phyloP scores from a whole-genome alignment of 148 eudicot genomes.

The Camellia lanceoleosa region DNA sequence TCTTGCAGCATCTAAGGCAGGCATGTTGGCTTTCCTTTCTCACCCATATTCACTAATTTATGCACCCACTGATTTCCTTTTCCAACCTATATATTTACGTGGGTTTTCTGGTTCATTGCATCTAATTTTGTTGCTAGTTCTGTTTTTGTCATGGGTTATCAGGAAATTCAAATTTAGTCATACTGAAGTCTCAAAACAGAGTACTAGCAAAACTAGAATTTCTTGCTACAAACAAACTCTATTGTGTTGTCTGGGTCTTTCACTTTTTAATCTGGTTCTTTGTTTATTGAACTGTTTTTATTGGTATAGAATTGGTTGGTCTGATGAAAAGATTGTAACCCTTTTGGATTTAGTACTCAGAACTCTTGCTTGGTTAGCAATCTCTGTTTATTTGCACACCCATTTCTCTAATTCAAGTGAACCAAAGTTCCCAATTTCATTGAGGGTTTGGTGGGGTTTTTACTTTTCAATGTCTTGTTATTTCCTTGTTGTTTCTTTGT shows the following conservation, averaged over 20 bases:
- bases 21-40: slow-evolving; percentile 3
- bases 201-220: slow-evolving; percentile 14
- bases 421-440: slow-evolving; percentile 42
- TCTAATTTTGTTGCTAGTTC: slow-evolving; percentile 1
- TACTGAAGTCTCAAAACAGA: slow-evolving; percentile 26
- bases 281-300: slow-evolving; percentile 40
- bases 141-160: background rate
- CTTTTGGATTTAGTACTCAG: slow-evolving; percentile 44
- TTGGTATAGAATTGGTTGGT: slow-evolving; percentile 59
- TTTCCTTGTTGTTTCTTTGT: slow-evolving; percentile 36
- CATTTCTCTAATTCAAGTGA: slow-evolving; percentile 26
- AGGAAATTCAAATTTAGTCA: slow-evolving; percentile 3
- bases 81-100: slow-evolving; percentile 3
- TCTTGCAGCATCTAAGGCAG: background rate
- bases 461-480: slow-evolving; percentile 52
- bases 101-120: slow-evolving; percentile 17
- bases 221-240: slow-evolving; percentile 32
- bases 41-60: background rate
- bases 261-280: slow-evolving; percentile 37
- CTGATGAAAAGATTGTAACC: slow-evolving; percentile 39
- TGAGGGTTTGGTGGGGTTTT: slow-evolving; percentile 71
- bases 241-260: slow-evolving; percentile 34
- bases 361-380: slow-evolving; percentile 38
- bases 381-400: slow-evolving; percentile 40
- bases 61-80: background rate